A percentile compares a stretch with the other conserved stretches of the same genome.
These are phyloP conservation scores for Solioccasus polychromus DNA, from an alignment of 768 basidiomycete species.

Conservation along the genomic window DNA sequence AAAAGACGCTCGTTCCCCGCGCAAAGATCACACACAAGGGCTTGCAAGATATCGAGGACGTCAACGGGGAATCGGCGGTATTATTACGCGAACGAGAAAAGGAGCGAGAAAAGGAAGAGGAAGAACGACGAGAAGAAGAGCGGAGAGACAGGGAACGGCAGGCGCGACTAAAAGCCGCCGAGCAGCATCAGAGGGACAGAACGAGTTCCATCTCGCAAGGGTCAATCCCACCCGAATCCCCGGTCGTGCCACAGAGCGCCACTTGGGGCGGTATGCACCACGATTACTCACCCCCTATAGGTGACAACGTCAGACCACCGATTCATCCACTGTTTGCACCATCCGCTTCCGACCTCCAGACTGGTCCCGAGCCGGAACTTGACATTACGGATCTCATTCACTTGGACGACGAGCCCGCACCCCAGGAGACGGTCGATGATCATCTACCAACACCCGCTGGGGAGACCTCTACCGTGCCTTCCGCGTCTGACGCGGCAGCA, in stretches of 20 bases:
- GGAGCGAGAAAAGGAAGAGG: conserved; percentile 61
- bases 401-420: conserved; percentile 59
- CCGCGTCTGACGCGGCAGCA: conserved; percentile 6
- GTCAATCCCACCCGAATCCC: conserved; percentile 74
- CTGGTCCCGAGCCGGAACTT: conserved; percentile 54
- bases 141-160: conserved; percentile 67
- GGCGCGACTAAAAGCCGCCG: conserved; percentile 54
- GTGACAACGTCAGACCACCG: conserved; percentile 26
- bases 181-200: conserved; percentile 43
- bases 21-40: conserved; percentile 95
- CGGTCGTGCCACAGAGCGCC: conserved; percentile 43
- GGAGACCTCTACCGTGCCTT: conserved; percentile 11
- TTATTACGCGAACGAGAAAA: conserved; percentile 48
- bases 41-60: conserved; percentile 83
- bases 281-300: conserved; percentile 25
- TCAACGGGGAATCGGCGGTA: conserved; percentile 49
- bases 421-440: conserved; percentile 33
- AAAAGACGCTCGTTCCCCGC: conserved; percentile 57
- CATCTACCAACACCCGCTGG: conserved; percentile 15
- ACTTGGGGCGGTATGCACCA: conserved; percentile 55
- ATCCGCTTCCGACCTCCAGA: conserved; percentile 39
- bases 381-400: conserved; percentile 77
- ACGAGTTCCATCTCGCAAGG: conserved; percentile 45
- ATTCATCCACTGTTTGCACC: conserved; percentile 35
- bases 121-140: conserved; percentile 55